A percentile compares a stretch with the other conserved stretches of the same genome.
Conservation (phyloP, 805 yeast genomes). For the Cyberlindnera misumaiensis region DNA sequence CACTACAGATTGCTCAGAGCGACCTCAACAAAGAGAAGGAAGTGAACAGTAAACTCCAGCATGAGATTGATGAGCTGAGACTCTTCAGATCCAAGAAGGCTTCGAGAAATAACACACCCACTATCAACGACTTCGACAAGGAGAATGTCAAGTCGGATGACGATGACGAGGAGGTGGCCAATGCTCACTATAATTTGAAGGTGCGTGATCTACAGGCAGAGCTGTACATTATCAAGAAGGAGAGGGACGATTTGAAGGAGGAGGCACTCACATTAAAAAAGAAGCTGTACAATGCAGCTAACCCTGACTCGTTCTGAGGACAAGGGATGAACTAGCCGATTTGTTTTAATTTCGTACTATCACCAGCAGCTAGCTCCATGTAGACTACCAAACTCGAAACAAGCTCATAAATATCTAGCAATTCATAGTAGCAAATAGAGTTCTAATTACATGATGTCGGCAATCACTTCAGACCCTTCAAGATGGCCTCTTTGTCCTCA, state of each 20-base stretch:
- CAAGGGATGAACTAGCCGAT: background rate
- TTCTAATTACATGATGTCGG: conserved; percentile 6
- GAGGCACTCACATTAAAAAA: conserved; percentile 54
- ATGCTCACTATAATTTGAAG: conserved; percentile 64
- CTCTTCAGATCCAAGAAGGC: conserved; percentile 39
- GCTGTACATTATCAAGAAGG: conserved; percentile 71
- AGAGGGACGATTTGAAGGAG: conserved; percentile 70
- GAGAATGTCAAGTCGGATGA: conserved; percentile 24
- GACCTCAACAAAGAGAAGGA: conserved; percentile 61
- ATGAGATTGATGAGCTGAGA: conserved; percentile 65
- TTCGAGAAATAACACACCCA: conserved; percentile 21
- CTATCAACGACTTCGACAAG: conserved; percentile 16
- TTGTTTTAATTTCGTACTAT: background rate
- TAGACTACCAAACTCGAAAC: background rate
- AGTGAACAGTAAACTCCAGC: conserved; percentile 44
- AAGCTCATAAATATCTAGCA: conserved; percentile 4
- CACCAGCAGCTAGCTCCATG: background rate
- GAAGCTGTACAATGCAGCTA: conserved; percentile 31
- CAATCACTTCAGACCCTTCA: conserved; percentile 26
- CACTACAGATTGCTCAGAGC: conserved; percentile 64
- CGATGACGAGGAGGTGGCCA: conserved; percentile 27
- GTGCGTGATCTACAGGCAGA: conserved; percentile 82
- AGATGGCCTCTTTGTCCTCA: conserved; percentile 45
- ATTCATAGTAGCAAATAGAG: conserved; percentile 1
- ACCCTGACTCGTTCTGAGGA: conserved; percentile 6